Conservation (phyloP, 1,139 yeast genomes). For the Torulaspora pretoriensis region DNA sequence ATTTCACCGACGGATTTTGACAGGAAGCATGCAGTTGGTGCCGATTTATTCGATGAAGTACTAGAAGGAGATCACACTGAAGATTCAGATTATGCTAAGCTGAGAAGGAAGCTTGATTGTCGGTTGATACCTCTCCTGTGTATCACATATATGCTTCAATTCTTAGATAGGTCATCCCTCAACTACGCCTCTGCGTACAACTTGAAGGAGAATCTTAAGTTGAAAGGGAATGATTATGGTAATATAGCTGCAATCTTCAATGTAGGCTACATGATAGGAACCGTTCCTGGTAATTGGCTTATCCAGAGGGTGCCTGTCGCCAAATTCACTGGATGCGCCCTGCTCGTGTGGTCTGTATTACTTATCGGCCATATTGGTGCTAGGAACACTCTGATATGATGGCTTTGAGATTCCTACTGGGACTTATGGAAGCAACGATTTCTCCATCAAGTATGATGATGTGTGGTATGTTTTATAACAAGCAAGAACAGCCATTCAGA, state of each 20-base stretch:
- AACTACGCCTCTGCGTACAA: conserved; percentile 40
- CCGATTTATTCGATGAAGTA: conserved; percentile 18
- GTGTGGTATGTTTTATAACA: conserved; percentile 45
- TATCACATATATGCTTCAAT: conserved; percentile 40
- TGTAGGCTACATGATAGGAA: conserved; percentile 47
- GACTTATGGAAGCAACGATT: conserved; percentile 46
- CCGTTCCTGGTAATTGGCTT: conserved; percentile 46
- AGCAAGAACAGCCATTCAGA: conserved; percentile 47
- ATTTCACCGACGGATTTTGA: conserved; percentile 2
- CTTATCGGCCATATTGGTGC: conserved; percentile 44
- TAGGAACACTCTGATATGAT: conserved; percentile 41
- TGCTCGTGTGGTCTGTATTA: conserved; percentile 44
- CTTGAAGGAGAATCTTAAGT: conserved; percentile 27
- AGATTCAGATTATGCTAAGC: conserved; percentile 19
- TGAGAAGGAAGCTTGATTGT: conserved; percentile 38
- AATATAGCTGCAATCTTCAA: conserved; percentile 46
- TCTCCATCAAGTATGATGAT: conserved; percentile 51
- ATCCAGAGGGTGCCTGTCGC: conserved; percentile 49
- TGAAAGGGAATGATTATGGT: conserved; percentile 18
- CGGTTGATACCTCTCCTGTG: conserved; percentile 40
- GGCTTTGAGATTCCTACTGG: conserved; percentile 44
- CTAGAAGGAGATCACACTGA: conserved; percentile 14
- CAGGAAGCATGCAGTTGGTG: conserved; percentile 18
- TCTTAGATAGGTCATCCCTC: conserved; percentile 40
- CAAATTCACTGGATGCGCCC: conserved; percentile 40